Conservation (phyloP, 768 basidiomycete genomes). For the Auriculariales sp. region DNA sequence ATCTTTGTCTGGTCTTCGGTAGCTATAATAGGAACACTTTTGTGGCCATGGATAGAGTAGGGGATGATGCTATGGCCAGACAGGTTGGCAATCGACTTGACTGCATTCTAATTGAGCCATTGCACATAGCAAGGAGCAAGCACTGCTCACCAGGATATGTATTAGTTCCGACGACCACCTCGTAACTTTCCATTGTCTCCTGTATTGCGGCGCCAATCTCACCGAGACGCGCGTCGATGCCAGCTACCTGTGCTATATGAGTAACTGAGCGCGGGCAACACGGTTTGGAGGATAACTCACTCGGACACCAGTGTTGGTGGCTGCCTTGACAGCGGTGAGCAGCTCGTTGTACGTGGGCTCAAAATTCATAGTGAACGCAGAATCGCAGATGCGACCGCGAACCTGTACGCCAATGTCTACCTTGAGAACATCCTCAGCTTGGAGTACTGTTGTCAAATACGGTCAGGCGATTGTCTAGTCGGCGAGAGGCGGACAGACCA, state of each 20-base stretch:
- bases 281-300: slow-evolving; percentile 25
- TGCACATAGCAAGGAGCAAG: slow-evolving; percentile 6
- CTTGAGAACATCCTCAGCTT: slow-evolving; percentile 79
- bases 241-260: slow-evolving; percentile 57
- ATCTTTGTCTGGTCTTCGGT: slow-evolving; percentile 87
- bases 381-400: slow-evolving; percentile 87
- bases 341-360: slow-evolving; percentile 84
- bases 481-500: slow-evolving; percentile 30
- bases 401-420: slow-evolving; percentile 98
- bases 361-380: slow-evolving; percentile 75
- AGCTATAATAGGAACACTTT: slow-evolving; percentile 81
- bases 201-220: slow-evolving; percentile 87
- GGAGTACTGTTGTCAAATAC: slow-evolving; percentile 40
- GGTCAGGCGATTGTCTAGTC: slow-evolving; percentile 4
- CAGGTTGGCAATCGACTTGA: slow-evolving; percentile 87
- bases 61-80: slow-evolving; percentile 87
- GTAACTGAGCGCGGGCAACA: background rate
- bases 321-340: slow-evolving; percentile 82
- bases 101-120: slow-evolving; percentile 24
- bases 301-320: slow-evolving; percentile 82
- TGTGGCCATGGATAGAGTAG: slow-evolving; percentile 89
- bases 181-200: slow-evolving; percentile 98
- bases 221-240: slow-evolving; percentile 87
- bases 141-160: slow-evolving; percentile 48
- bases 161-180: slow-evolving; percentile 84